phyloP scores from a whole-genome alignment of 2,329 filamentous ascomycete genomes.

The Diaporthe longicolla region DNA sequence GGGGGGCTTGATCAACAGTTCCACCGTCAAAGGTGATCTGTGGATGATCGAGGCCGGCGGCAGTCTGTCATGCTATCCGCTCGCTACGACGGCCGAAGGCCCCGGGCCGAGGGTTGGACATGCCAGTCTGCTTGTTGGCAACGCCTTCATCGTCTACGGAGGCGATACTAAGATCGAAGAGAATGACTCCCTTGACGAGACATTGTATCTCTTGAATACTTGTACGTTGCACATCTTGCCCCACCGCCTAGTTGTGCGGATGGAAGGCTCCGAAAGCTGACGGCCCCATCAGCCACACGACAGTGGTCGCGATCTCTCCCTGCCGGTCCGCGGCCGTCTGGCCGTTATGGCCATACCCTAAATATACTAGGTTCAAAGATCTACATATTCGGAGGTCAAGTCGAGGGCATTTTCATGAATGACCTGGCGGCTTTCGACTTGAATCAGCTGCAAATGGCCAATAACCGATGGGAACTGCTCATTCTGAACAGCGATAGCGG shows the following conservation, averaged over 20 bases:
- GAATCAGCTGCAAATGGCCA: conserved; percentile 91
- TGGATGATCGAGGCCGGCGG: conserved; percentile 97
- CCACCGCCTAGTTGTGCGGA: background rate
- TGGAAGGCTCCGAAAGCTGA: conserved; percentile 23
- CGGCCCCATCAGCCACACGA: conserved; percentile 79
- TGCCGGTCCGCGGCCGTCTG: conserved; percentile 85
- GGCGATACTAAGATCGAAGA: conserved; percentile 99
- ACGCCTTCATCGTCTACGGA: conserved; percentile 98
- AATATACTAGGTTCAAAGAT: conserved; percentile 98
- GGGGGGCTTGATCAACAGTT: conserved; percentile 95
- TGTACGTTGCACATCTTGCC: conserved; percentile 73
- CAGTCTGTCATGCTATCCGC: conserved; percentile 90
- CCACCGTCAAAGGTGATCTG: conserved; percentile 94
- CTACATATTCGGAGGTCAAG: conserved; percentile 97
- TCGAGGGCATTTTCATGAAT: conserved; percentile 98
- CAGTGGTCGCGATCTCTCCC: conserved; percentile 98
- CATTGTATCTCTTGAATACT: conserved; percentile 95
- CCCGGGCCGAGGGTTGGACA: conserved; percentile 96
- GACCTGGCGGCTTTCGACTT: conserved; percentile 95
- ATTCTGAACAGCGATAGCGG: conserved; percentile 79
- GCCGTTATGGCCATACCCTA: conserved; percentile 94
- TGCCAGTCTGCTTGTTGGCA: conserved; percentile 92
- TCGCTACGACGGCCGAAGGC: conserved; percentile 92
- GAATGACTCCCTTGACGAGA: conserved; percentile 91
- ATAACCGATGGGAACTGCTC: conserved; percentile 96